These are phyloP conservation scores for Thalassia testudinum DNA, from an alignment of 116 monocot species.

Conservation along the genomic window DNA sequence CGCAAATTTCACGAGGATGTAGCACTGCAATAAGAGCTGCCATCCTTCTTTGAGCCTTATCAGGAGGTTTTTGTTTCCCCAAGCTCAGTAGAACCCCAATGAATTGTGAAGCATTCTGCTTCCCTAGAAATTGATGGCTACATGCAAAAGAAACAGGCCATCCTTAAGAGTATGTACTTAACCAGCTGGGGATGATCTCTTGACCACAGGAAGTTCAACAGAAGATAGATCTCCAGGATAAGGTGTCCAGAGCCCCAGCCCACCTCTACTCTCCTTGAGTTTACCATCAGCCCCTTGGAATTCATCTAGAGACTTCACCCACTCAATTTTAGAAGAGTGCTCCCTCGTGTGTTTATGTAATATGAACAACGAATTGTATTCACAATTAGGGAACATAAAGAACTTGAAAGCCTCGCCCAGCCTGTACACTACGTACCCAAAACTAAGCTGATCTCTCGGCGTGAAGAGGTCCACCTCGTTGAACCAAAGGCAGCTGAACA, in stretches of 20 bases:
- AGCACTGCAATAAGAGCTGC: no score
- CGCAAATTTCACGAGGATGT: no score
- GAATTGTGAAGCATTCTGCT: no score
- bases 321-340: constrained; percentile 84
- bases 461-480: constrained; percentile 98
- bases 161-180: constrained; percentile 3
- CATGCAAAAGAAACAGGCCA: no score
- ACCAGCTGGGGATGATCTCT: constrained; percentile 58
- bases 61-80: no score
- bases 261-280: constrained; percentile 74
- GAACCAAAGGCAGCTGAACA: constrained; percentile 99
- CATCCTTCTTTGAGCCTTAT: no score
- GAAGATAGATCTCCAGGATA: constrained; percentile 67
- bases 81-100: no score
- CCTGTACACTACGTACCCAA: constrained; percentile 75
- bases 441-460: constrained; percentile 91
- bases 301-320: constrained; percentile 84
- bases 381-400: constrained; percentile 96
- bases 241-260: constrained; percentile 76
- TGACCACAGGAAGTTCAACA: constrained; percentile 56
- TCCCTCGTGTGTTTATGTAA: constrained; percentile 77
- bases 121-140: no score
- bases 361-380: constrained; percentile 86
- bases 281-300: constrained; percentile 30
- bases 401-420: constrained; percentile 59